Evolutionary conservation across 495 filamentous ascomycete species (phyloP), one percentile per base, ranked within the genome.

Genomic region (Tuber indicum): DNA sequence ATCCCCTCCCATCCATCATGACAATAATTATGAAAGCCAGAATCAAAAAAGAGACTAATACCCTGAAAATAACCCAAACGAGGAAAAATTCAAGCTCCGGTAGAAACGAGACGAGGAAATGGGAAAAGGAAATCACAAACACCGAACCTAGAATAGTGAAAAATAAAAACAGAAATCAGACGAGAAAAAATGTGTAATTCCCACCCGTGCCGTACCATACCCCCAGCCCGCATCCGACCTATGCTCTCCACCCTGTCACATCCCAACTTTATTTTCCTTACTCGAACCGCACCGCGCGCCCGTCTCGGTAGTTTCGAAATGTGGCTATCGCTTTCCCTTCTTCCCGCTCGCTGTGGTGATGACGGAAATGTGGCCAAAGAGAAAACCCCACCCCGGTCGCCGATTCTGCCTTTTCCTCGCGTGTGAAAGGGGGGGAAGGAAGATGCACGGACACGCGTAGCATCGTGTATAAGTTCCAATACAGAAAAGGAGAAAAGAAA

Each of bases 31-130:
- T 66, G 58, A 66, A 66, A 66, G 26, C n/a, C 58, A 32, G 9
- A 32, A 66, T 10, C 8, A 66, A 66, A 66, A 62, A 41, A 41
- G 58, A 66, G 9, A 66, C 26, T 32, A 32, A 32, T 66, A 66
- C 58, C 58, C 58, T 9, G 58, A 32, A 26, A 71, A 77, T 78
- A 44, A 74, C 78, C 77, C 77, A 73, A 70, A 41, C 76, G 66
- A 49, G 42, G 32, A 70, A 41, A 41, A 70, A 66, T 72, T 32
- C 19, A 19, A 70, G 41, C 46, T 19, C 21, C 21, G 21, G 58
- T 73, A 79, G 72, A 72, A n/a, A 75, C 58, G 43, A 42, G 44
- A 58, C 10, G 17, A 6, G 47, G 75, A 79, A 49, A 74, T 72
- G 49, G 66, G 26, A 71, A 42, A 52, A 74, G 39, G 19, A 45